phyloP scores from a whole-genome alignment of 1,284 basidiomycete genomes.

The Abortiporus biennis region DNA sequence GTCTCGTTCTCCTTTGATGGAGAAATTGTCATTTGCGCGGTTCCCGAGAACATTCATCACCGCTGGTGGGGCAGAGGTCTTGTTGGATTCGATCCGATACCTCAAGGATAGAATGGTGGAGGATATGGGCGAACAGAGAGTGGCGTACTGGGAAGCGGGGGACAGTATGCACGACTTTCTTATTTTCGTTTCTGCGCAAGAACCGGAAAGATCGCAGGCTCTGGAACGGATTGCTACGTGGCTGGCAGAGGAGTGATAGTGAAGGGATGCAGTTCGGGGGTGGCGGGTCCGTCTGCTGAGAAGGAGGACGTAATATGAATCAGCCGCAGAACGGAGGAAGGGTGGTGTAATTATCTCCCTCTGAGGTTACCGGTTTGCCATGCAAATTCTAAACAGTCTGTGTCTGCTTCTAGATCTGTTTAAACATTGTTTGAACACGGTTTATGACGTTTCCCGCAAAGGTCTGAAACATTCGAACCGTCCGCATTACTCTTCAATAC shows the following conservation, averaged over 20 bases:
- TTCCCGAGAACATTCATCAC: conserved; percentile 53
- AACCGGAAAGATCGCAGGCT: conserved; percentile 10
- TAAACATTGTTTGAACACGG: too few species aligned
- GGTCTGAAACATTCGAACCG: too few species aligned
- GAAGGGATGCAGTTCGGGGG: too few species aligned
- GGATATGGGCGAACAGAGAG: conserved; percentile 42
- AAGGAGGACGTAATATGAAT: too few species aligned
- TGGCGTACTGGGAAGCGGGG: conserved; percentile 41
- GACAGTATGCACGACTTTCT: conserved; percentile 25
- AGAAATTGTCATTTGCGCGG: conserved; percentile 35
- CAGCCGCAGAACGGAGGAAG: too few species aligned
- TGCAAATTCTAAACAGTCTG: too few species aligned
- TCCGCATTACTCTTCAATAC: too few species aligned
- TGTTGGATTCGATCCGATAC: conserved; percentile 40
- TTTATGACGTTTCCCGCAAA: too few species aligned
- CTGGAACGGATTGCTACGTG: conserved; percentile 3
- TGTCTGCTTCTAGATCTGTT: too few species aligned
- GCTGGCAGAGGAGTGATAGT: conserved; percentile 1
- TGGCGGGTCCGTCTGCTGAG: too few species aligned
- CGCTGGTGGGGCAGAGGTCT: conserved; percentile 45
- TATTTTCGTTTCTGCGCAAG: conserved; percentile 2
- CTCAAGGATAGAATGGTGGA: conserved; percentile 20
- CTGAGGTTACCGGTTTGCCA: too few species aligned
- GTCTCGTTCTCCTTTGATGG: conserved; percentile 30
- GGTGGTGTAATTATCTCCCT: too few species aligned